Percentiles rank a stretch among this genome's conserved stretches.
phyloP scores from a whole-genome alignment of 2,329 filamentous ascomycete species.

The Didymella pinodella region DNA sequence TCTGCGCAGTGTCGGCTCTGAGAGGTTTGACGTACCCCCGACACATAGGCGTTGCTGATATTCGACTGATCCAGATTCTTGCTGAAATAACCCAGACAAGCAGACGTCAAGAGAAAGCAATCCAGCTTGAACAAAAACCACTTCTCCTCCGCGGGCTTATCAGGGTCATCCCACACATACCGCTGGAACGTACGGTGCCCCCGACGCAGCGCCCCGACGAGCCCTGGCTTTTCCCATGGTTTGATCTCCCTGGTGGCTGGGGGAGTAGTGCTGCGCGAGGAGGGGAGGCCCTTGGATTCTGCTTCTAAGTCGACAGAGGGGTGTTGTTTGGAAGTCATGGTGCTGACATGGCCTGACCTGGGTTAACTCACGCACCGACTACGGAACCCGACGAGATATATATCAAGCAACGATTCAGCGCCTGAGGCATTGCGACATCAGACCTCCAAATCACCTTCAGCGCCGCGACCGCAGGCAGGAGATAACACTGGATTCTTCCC shows the following conservation, averaged over 20 bases:
- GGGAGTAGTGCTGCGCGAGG: slow-evolving; percentile 18
- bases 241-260: not conserved
- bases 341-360: not conserved
- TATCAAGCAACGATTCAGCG: no score
- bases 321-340: slow-evolving; percentile 21
- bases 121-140: slow-evolving; percentile 45
- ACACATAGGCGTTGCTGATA: slow-evolving; percentile 43
- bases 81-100: slow-evolving; percentile 40
- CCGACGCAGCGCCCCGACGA: slow-evolving; percentile 24
- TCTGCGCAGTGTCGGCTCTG: no score
- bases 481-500: not conserved
- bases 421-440: slow-evolving; percentile 15
- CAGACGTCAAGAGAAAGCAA: slow-evolving; percentile 34
- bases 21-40: slow-evolving; percentile 28
- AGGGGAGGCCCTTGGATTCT: slow-evolving; percentile 12
- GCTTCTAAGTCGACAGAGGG: slow-evolving; percentile 4
- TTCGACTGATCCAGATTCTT: slow-evolving; percentile 42
- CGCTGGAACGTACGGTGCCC: slow-evolving; percentile 27
- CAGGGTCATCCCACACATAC: slow-evolving; percentile 33
- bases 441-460: slow-evolving; percentile 2
- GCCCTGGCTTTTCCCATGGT: slow-evolving; percentile 28
- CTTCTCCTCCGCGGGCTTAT: slow-evolving; percentile 29
- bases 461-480: not conserved
- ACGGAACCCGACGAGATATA: not conserved
- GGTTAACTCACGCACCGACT: no score